phyloP scores from a whole-genome alignment of 495 filamentous ascomycete genomes.

The Talaromyces liani region DNA sequence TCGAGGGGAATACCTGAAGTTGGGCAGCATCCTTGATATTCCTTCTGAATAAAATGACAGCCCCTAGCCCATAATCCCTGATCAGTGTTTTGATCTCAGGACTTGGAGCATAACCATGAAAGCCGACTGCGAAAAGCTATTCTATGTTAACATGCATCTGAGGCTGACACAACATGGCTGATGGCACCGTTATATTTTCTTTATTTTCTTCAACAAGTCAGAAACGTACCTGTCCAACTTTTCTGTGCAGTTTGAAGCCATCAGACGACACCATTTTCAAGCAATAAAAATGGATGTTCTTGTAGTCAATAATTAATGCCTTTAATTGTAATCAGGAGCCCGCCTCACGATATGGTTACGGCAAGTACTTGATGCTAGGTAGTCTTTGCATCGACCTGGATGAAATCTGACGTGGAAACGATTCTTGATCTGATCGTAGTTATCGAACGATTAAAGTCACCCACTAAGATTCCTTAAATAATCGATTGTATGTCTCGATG shows the following conservation, averaged over 20 bases:
- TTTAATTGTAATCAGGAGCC: not conserved
- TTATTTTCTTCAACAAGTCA: slow-evolving; percentile 1
- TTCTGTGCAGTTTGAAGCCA: slow-evolving; percentile 10
- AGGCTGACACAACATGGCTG: not conserved
- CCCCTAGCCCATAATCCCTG: slow-evolving; percentile 36
- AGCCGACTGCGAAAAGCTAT: slow-evolving; percentile 44
- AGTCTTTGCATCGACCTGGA: not conserved
- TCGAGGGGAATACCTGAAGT: slow-evolving; percentile 23
- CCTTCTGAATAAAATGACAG: slow-evolving; percentile 39
- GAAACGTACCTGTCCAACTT: slow-evolving; percentile 26
- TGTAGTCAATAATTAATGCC: not conserved
- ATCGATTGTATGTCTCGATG: not conserved
- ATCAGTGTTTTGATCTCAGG: slow-evolving; percentile 42
- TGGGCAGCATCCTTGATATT: slow-evolving; percentile 35
- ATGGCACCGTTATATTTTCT: not conserved
- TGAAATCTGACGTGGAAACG: not conserved
- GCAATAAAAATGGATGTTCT: not conserved
- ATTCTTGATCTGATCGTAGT: not conserved
- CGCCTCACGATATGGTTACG: not conserved
- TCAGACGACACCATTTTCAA: not conserved
- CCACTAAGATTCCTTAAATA: not conserved
- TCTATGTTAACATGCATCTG: not conserved
- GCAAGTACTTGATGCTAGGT: not conserved
- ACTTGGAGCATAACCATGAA: slow-evolving; percentile 36
- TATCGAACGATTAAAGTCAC: not conserved